phyloP scores from a whole-genome alignment of 495 filamentous ascomycete genomes.

The Aspergillus leporis region DNA sequence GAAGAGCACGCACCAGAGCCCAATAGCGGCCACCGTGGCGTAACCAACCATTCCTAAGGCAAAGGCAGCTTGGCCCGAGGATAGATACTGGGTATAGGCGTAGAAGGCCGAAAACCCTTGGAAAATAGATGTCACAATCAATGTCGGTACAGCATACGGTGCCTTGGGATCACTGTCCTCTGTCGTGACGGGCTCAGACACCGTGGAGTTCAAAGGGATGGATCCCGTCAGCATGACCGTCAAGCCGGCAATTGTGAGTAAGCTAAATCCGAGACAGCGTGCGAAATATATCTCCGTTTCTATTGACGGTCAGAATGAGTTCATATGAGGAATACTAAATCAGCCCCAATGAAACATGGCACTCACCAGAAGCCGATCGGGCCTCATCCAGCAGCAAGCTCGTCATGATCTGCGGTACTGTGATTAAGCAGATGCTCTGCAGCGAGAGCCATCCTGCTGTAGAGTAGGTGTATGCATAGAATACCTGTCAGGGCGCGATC shows the following conservation, averaged over 20 bases:
- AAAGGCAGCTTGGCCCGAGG: slow-evolving; percentile 54
- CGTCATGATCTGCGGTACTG: slow-evolving; percentile 65
- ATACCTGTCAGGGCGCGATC: slow-evolving; percentile 45
- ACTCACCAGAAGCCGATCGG: slow-evolving; percentile 54
- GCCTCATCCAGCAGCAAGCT: slow-evolving; percentile 60
- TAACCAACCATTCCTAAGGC: slow-evolving; percentile 53
- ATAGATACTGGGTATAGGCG: slow-evolving; percentile 62
- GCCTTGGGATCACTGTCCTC: slow-evolving; percentile 56
- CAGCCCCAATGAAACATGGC: not conserved
- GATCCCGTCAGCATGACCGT: slow-evolving; percentile 70
- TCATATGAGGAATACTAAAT: not conserved
- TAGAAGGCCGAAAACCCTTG: slow-evolving; percentile 66
- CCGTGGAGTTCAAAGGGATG: slow-evolving; percentile 63
- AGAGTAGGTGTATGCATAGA: slow-evolving; percentile 65
- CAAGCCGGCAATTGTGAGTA: slow-evolving; percentile 65
- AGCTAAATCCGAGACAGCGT: slow-evolving; percentile 64
- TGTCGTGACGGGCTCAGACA: slow-evolving; percentile 41
- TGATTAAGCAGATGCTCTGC: slow-evolving; percentile 65
- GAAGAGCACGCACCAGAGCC: slow-evolving; percentile 76
- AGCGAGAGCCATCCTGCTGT: slow-evolving; percentile 66
- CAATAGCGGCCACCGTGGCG: slow-evolving; percentile 57
- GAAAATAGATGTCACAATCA: slow-evolving; percentile 66
- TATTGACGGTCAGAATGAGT: slow-evolving; percentile 17
- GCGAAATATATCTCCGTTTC: slow-evolving; percentile 75
- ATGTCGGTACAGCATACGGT: slow-evolving; percentile 67